phyloP scores from a whole-genome alignment of 2,329 filamentous ascomycete genomes.

The Scedosporium minutisporum region DNA sequence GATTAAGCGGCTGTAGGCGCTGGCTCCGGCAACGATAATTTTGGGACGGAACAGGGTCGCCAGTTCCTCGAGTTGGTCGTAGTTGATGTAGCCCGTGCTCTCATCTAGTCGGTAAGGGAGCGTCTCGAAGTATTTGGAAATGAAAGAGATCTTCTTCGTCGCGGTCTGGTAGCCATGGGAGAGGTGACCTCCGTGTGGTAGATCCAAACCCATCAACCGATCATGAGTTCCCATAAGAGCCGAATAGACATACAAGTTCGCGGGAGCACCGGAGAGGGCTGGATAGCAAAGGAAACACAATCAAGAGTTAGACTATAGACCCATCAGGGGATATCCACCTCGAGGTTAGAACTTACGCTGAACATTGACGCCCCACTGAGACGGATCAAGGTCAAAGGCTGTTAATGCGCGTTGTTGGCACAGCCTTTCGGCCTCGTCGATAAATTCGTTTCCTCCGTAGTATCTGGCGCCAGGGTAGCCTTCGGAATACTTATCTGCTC shows the following conservation, averaged over 20 bases:
- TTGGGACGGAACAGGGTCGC: slow-evolving; percentile 88
- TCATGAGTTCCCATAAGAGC: slow-evolving; percentile 89
- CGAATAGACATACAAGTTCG: slow-evolving; percentile 90
- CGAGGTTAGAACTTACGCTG: slow-evolving; percentile 52
- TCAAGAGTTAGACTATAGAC: not conserved
- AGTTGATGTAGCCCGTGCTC: slow-evolving; percentile 88
- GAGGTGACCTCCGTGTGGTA: slow-evolving; percentile 91
- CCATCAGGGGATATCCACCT: not conserved
- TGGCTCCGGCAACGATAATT: slow-evolving; percentile 88
- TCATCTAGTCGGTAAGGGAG: slow-evolving; percentile 89
- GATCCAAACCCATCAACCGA: slow-evolving; percentile 90
- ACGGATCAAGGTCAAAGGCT: slow-evolving; percentile 71
- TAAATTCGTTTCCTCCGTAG: slow-evolving; percentile 94
- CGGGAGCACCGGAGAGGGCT: slow-evolving; percentile 67
- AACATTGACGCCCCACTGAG: slow-evolving; percentile 95
- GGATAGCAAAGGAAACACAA: not conserved
- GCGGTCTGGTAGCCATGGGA: slow-evolving; percentile 97
- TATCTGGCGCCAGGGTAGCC: slow-evolving; percentile 94
- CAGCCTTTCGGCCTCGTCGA: slow-evolving; percentile 78
- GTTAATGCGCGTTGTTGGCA: slow-evolving; percentile 87
- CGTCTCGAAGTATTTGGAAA: slow-evolving; percentile 99
- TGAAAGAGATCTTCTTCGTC: slow-evolving; percentile 88
- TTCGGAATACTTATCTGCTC: slow-evolving; percentile 92
- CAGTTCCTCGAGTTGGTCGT: slow-evolving; percentile 79
- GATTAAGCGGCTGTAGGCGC: slow-evolving; percentile 90